Conservation (phyloP, 2,329 filamentous ascomycete genomes). For the Phoma sp. region DNA sequence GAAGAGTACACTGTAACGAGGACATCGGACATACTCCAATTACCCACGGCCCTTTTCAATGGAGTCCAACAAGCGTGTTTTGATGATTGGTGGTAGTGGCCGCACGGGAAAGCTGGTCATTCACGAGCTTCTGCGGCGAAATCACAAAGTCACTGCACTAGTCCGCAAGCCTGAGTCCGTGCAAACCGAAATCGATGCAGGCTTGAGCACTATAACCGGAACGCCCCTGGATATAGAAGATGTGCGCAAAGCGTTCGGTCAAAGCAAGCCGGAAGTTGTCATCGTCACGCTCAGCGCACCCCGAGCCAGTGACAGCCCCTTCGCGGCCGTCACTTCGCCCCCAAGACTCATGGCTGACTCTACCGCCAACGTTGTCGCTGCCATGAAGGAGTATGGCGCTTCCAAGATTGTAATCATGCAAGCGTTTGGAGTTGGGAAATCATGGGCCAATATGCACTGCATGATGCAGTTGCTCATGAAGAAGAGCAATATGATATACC, state of each 20-base stretch:
- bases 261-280: constrained; percentile 45
- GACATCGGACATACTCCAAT: background rate
- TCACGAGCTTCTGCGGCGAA: constrained; percentile 46
- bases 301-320: constrained; percentile 56
- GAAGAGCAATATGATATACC: constrained; percentile 55
- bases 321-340: constrained; percentile 53
- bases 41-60: background rate
- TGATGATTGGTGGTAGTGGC: constrained; percentile 57
- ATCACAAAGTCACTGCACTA: constrained; percentile 55
- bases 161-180: constrained; percentile 51
- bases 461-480: constrained; percentile 55
- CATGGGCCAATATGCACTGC: constrained; percentile 51
- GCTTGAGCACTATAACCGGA: constrained; percentile 51
- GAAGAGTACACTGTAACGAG: background rate
- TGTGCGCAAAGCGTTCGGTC: constrained; percentile 46
- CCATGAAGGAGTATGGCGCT: constrained; percentile 48
- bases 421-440: constrained; percentile 57
- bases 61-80: constrained; percentile 44
- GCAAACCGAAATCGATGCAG: constrained; percentile 14
- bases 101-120: constrained; percentile 55
- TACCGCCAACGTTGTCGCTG: constrained; percentile 46
- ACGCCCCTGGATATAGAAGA: constrained; percentile 45
- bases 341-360: constrained; percentile 56
- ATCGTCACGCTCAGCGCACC: constrained; percentile 58
- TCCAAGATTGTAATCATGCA: constrained; percentile 58